Evolutionary conservation across 352 stramenopile genomes (phyloP), one percentile per base, ranked within the genome.

Genomic region (Pythium coloratum): DNA sequence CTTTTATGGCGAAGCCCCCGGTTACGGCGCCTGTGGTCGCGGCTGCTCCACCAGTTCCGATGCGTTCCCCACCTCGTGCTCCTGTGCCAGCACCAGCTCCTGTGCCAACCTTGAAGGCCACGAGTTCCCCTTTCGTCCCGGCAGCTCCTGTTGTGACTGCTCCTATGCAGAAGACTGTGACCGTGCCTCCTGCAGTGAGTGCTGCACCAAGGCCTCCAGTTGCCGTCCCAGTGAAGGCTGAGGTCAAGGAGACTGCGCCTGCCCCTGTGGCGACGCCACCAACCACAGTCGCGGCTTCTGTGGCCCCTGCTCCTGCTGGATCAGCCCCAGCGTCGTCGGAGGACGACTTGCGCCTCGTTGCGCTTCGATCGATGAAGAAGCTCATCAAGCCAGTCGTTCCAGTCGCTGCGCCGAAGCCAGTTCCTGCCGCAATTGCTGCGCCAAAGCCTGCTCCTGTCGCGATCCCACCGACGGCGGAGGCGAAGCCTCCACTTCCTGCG

Each of bases 311-410:
- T 30, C n/a, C 42, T 50, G 24, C 59, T 57, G 6, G 12, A 20
- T 4, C 34, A 33, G 18, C 32, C 28, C 16, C 24, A 49, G 24
- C 6, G 24, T 8, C 49, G 55, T 42, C 60, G 2, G 84, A 92
- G 58, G 81, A 90, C 53, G 84, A 88, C 59, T 57, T 92, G 57
- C 81, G 84, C 7, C 57, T 82, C 46, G 88, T 88, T 64, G 81
- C 80, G 12, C 67, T 90, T 26, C 81, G 85, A 59, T 90, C 84
- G 0, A 82, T 92, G 65, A 89, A 88, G 68, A 89, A 89, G 62
- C 78, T 85, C 14, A 28, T 53, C 3, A 72, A 70, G 49, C 54
- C 55, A 30, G 57, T 49, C 9, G 33, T 26, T 9, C 26, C 46
- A 26, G 54, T 47, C 26, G 24, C 55, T 36, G 34, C 44, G 42